Conservation (phyloP, 2,329 filamentous ascomycete species). For the Colletotrichum gigasporum region DNA sequence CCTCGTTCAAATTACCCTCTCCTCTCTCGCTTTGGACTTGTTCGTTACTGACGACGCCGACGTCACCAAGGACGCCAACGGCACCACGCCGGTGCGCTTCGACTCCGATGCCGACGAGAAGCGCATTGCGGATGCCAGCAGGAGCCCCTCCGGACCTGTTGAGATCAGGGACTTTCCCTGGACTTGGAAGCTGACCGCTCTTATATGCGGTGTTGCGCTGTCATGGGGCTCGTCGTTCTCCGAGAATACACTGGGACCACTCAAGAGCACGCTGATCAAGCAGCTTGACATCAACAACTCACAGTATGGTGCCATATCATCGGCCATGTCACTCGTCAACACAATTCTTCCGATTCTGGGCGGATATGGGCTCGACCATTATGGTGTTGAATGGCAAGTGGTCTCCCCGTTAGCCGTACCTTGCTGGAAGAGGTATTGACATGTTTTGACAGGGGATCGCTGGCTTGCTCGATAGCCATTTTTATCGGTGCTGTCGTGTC, state of each 20-base stretch:
- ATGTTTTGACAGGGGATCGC: slow-evolving; percentile 30
- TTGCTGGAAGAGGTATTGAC: background rate
- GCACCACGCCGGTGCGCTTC: background rate
- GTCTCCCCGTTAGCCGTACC: background rate
- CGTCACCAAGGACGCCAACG: too few species aligned
- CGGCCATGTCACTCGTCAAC: slow-evolving; percentile 38
- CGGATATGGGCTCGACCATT: slow-evolving; percentile 38
- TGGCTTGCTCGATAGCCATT: slow-evolving; percentile 35
- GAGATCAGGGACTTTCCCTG: slow-evolving; percentile 35
- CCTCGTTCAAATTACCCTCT: too few species aligned
- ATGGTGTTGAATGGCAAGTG: slow-evolving; percentile 37
- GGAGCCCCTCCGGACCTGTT: background rate
- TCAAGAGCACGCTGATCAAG: slow-evolving; percentile 34
- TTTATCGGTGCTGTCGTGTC: slow-evolving; percentile 37
- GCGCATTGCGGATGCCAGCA: background rate
- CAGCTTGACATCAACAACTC: slow-evolving; percentile 36
- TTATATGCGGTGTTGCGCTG: slow-evolving; percentile 34
- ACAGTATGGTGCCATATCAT: slow-evolving; percentile 37
- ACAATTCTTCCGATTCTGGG: slow-evolving; percentile 38
- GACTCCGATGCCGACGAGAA: slow-evolving; percentile 13
- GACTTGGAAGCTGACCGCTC: slow-evolving; percentile 36
- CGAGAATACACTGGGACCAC: slow-evolving; percentile 37
- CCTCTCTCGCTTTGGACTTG: too few species aligned
- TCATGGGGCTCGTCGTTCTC: slow-evolving; percentile 39
- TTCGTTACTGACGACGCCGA: too few species aligned